A percentile compares a stretch with the other conserved stretches of the same genome.
Conservation (phyloP, 768 basidiomycete species). For the Tremella mesenterica region DNA sequence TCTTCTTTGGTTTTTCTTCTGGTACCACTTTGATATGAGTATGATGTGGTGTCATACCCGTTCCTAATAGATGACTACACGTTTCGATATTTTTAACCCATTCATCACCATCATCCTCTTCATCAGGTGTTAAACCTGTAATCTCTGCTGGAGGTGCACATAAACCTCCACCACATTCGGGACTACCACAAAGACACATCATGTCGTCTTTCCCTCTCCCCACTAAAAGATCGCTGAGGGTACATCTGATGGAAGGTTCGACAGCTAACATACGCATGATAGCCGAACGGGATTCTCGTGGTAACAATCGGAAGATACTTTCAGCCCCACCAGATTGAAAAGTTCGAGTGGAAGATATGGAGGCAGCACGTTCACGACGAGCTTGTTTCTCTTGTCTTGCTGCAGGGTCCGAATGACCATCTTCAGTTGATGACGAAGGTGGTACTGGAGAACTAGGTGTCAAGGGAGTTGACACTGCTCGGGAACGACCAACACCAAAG, state of each 20-base stretch:
- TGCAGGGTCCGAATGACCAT: slow-evolving; percentile 3
- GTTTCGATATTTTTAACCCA: slow-evolving; percentile 68
- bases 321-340: slow-evolving; percentile 69
- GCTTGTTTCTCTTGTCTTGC: slow-evolving; percentile 18
- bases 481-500: slow-evolving; percentile 2
- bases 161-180: slow-evolving; percentile 46
- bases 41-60: slow-evolving; percentile 21
- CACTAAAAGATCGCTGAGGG: slow-evolving; percentile 79
- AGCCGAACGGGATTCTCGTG: slow-evolving; percentile 80
- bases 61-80: slow-evolving; percentile 38
- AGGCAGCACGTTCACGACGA: slow-evolving; percentile 27
- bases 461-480: slow-evolving; percentile 11
- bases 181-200: slow-evolving; percentile 65
- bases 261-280: slow-evolving; percentile 89
- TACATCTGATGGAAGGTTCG: slow-evolving; percentile 80
- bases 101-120: slow-evolving; percentile 66
- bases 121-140: slow-evolving; percentile 29
- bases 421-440: not conserved
- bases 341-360: slow-evolving; percentile 50
- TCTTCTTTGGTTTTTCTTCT: slow-evolving; percentile 43
- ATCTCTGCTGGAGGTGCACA: slow-evolving; percentile 49
- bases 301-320: slow-evolving; percentile 90
- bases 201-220: slow-evolving; percentile 69
- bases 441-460: slow-evolving; percentile 2
- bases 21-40: slow-evolving; percentile 42